Base-by-base conservation (phyloP, 2,329 filamentous ascomycete species). In the Fusarium humuli region DNA sequence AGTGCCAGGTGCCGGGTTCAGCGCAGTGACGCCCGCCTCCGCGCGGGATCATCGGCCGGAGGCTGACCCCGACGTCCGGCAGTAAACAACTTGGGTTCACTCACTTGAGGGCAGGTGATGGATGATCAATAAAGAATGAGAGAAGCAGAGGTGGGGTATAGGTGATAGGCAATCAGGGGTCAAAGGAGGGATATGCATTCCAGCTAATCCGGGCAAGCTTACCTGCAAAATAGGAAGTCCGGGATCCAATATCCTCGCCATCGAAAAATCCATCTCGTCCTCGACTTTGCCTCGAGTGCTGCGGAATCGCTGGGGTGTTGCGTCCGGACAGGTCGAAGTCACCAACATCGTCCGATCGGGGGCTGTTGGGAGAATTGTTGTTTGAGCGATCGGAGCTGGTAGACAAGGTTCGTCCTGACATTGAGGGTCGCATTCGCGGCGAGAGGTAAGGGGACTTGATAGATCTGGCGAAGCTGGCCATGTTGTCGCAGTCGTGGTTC, bases 401-500 rank as follows among this genome's bases (percentile, higher is more conserved):
- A 57, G 85, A 86, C 64, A 83, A 76, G 46, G 79, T 81, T 58
- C 82, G 82, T 52, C 79, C 78, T 23, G 82, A 77, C 74, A 83
- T 83, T 42, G 78, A 77, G 37, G 84, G 85, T 44, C 84, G 81
- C 65, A 83, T 78, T 20, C 76, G 74, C 48, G 82, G 81, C 57
- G 83, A 79, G 34, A 84, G 77, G 69, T 83, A 84, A 42, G 83
- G 77, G 10, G 83, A 80, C 70, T 85, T 81, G 76, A 87, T 82
- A 14, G 85, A 85, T 70, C 84, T 82, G 47, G 82, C 80, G 63
- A 86, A 78, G 75, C 79, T 83, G 62, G 84, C 81, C 85, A 87
- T 87, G 56, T 45, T 71, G 57, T 60, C 58, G 67, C 34, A 53
- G 61, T 57, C 56, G 61, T 56, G 30, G 34, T 58, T 65, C 34